Percentiles rank a stretch among this genome's conserved stretches.
phyloP scores from a whole-genome alignment of 2,329 filamentous ascomycete species.

The Fusarium staphyleae region DNA sequence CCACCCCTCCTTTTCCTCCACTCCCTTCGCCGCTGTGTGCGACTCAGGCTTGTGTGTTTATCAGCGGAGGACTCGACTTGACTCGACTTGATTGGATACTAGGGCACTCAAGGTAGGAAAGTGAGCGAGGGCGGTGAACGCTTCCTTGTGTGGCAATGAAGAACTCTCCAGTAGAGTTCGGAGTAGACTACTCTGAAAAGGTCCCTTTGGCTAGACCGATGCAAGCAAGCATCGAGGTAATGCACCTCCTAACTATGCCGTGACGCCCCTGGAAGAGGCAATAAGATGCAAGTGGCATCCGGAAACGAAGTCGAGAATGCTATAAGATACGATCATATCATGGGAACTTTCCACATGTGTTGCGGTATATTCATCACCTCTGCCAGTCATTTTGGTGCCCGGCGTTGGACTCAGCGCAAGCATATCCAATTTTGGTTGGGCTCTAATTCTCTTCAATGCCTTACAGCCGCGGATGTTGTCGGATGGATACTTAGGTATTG shows the following conservation, averaged over 20 bases:
- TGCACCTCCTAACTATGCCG: slow-evolving; percentile 26
- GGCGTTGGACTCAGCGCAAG: background rate
- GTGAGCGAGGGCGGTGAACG: slow-evolving; percentile 41
- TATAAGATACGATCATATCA: slow-evolving; percentile 5
- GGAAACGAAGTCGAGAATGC: background rate
- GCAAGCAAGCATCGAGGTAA: slow-evolving; percentile 34
- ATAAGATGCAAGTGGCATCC: slow-evolving; percentile 8
- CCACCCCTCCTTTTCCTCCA: slow-evolving; percentile 38
- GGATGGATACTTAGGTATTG: slow-evolving; percentile 20
- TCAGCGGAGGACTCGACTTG: slow-evolving; percentile 17
- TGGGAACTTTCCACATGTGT: background rate
- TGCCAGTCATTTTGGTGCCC: background rate
- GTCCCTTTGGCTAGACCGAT: slow-evolving; percentile 32
- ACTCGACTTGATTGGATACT: slow-evolving; percentile 29
- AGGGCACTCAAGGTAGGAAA: background rate
- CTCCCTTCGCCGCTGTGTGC: slow-evolving; percentile 19
- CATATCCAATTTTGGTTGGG: slow-evolving; percentile 6
- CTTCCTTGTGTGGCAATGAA: slow-evolving; percentile 8
- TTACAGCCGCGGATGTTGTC: slow-evolving; percentile 33
- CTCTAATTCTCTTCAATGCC: background rate
- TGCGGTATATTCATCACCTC: background rate
- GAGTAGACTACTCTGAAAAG: background rate
- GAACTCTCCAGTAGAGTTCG: no score
- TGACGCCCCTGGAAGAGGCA: slow-evolving; percentile 15
- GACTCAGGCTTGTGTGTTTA: slow-evolving; percentile 47